phyloP scores from a whole-genome alignment of 345 rosid genomes.

The Eucalyptus polybractea region DNA sequence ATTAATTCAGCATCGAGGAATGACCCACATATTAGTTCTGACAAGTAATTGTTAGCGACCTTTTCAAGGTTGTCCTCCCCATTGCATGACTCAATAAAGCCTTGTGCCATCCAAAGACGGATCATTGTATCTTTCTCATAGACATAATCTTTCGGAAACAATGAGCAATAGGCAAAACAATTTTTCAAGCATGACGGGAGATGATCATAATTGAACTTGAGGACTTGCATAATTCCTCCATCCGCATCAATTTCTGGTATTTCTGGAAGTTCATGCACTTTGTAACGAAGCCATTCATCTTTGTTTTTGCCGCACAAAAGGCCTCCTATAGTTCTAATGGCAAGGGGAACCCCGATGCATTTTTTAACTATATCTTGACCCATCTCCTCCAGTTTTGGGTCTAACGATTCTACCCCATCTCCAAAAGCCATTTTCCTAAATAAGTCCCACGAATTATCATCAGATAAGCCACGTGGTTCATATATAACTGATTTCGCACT shows the following conservation, averaged over 20 bases:
- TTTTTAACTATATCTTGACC: background rate
- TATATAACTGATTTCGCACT: fast-evolving
- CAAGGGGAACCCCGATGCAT: background rate
- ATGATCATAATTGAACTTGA: background rate
- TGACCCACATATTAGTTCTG: background rate
- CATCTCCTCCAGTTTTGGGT: background rate
- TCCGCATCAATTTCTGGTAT: background rate
- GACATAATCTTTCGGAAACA: background rate
- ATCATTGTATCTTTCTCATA: fast-evolving
- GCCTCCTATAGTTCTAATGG: background rate
- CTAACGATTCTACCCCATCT: background rate
- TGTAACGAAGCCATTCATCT: background rate
- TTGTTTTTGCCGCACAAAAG: background rate
- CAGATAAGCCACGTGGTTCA: fast-evolving
- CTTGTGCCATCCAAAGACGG: background rate
- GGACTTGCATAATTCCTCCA: background rate
- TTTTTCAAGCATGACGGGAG: background rate
- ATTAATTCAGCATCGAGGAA: fast-evolving
- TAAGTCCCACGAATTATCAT: fast-evolving
- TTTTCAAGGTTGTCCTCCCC: background rate
- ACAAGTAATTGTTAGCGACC: fast-evolving
- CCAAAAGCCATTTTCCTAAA: background rate
- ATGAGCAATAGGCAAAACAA: background rate
- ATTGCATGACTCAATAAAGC: background rate
- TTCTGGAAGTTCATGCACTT: background rate